Base-by-base conservation (phyloP, 805 yeast species). In the Saccharomyces jurei region DNA sequence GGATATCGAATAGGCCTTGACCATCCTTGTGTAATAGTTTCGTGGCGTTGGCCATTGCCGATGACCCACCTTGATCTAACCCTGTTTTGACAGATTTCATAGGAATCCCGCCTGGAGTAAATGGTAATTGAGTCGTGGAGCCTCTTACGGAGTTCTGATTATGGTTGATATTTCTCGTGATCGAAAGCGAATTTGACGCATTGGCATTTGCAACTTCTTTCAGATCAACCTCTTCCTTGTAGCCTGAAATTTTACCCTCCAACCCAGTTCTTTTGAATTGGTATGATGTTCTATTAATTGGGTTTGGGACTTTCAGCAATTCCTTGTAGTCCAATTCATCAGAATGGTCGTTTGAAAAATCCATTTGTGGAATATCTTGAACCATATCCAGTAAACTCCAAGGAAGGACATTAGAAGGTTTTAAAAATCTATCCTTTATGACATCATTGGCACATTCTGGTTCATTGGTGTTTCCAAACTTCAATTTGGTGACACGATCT, bases 21-120 rank as follows among this genome's bases (percentile, higher is more conserved):
- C 71, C 72, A 63, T 87, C 92, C 63, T 84, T 79, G 62, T 86
- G 94, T 49, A 87, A 64, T 47, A 73, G 71, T 44, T 64, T 65
- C 1, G 64, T 60, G 5, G 62, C 63, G 2, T 54, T 51, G n/a
- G 60, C 56, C 52, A 56, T 54, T 17, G 58, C 44, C 46, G 77
- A 67, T 22, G 54, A 54, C 8, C 60, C 61, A 3, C 54, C 54
- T 10, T 62, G 57, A 5, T 61, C 59, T 3, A 67, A 58, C 17
- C 46, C 63, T 17, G 54, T 41, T 25, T 46, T 62, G 10, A 59
- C 65, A 4, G 64, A 52, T 41, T 56, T 62, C 60, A 71, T 63
- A 2, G 71, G 71, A n/a, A 81, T 60, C 2, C 98, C 97, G 60
- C 99, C 98, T 0, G 99, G 99, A 55, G 86, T 84, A 66, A 94